Base-by-base conservation (phyloP, 1,284 basidiomycete species). In the Cutaneotrichosporon sp. region DNA sequence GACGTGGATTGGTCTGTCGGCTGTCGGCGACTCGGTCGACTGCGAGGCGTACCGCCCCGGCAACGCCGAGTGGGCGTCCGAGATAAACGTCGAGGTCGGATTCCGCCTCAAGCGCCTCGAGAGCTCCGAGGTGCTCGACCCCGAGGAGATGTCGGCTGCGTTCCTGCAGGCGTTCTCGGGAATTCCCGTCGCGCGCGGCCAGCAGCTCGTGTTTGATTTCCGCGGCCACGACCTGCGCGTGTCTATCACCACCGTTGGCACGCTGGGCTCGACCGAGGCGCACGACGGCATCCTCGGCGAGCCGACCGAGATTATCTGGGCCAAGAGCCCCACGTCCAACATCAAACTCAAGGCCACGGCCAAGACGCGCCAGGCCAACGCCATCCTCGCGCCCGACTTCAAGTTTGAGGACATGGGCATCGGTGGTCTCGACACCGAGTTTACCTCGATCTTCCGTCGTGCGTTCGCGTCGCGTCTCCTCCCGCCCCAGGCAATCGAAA, bases 321-420 rank as follows among this genome's bases (percentile, higher is more conserved):
- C 90, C 73, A 94, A 96, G 73, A 86, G 88, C 3, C 81, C 85
- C 0, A 80, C 84, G 45, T 89, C 86, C 62, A 73, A 79, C 17
- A 88, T 98, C 72, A 93, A 90, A 77, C 80, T 99, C 69, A 97
- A 94, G 77, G 86, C 89, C 21, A 92, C 88, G 60, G 84, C 87
- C 12, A 97, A 90, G 72, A 88, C 89, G 66, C 84, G 90, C 0
- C 85, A 91, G 4, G 84, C 92, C 13, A 98, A 97, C 70, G 92
- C 94, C 0, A 97, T 99, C 65, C 80, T 99, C 9, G 87, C 92
- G 1, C 91, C 96, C 3, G 97, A 97, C 77, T 99, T 99, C 83
- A 97, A 96, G 76, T 99, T 99, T 63, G 90, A 97, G 71, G 96
- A 99, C 74, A 98, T 99, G 94, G 96, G 96, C 22, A 97, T 99